Base-by-base conservation (phyloP, 2,329 filamentous ascomycete genomes). In the Arthrobotrys megalospora region DNA sequence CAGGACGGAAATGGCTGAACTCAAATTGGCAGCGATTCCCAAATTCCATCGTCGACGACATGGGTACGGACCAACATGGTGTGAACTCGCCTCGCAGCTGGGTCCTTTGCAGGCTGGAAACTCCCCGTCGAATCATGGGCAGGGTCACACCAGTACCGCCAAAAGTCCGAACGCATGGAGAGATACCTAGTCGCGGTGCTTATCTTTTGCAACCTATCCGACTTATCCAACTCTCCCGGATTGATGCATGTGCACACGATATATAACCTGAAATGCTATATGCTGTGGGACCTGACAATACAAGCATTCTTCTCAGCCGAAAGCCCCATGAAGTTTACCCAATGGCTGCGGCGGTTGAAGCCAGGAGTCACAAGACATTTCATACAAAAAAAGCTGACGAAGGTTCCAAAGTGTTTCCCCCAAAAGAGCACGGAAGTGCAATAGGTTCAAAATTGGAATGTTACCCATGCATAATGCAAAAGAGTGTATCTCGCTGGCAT, bases 1-100 rank as follows among this genome's bases (percentile, higher is more conserved):
- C 62, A 66, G 53, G 38, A 72, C 75, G 67, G 67, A 72, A 72
- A 78, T 72, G 75, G 75, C 75, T 72, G 75, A 72, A 68, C 75
- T 72, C 67, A 72, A 78, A 52, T 41, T 63, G 50, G 68, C 62
- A 78, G 52, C 50, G 67, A 76, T 72, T 72, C 75, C 75, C 66
- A 71, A 64, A 78, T 78, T 78, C 73, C 67, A 72, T 78, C 62
- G 41, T 72, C 67, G 38, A 53, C 41, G 75, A 72, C 75, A 78
- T 63, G 67, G 62, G 62, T 66, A 50, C 65, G 24, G 48, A 48
- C 64, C 53, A 69, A 58, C 71, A 68, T 38, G 45, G 45, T 68
- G 52, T 53, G 62, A 67, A 60, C 47, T 68, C 36, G 55, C 65
- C 55, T 67, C n/a, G 60, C 60, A 65, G 58, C 63, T 75, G 28